phyloP scores from a whole-genome alignment of 2,329 filamentous ascomycete species.

The Rutstroemia sp. region DNA sequence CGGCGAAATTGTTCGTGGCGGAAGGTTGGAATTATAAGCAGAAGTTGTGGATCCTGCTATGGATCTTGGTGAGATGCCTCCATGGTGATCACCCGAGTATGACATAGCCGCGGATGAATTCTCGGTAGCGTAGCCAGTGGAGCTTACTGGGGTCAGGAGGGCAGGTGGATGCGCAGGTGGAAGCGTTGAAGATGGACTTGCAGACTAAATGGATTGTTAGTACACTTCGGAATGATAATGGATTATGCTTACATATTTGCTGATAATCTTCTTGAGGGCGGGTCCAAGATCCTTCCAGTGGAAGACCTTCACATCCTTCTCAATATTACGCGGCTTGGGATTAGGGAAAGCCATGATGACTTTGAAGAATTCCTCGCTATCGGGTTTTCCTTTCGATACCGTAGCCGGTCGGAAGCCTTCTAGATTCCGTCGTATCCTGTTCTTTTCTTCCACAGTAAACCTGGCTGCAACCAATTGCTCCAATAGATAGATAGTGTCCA shows the following conservation, averaged over 20 bases:
- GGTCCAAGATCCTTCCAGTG: slow-evolving; percentile 84
- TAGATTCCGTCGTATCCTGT: slow-evolving; percentile 89
- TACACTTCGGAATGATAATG: not conserved
- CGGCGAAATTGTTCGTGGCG: slow-evolving; percentile 24
- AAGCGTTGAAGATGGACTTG: slow-evolving; percentile 28
- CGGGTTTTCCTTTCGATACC: slow-evolving; percentile 84
- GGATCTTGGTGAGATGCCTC: slow-evolving; percentile 26
- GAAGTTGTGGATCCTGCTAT: slow-evolving; percentile 25
- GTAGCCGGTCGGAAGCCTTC: slow-evolving; percentile 91
- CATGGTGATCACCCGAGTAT: slow-evolving; percentile 26
- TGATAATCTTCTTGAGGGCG: slow-evolving; percentile 95
- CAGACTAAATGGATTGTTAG: slow-evolving; percentile 24
- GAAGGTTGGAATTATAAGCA: slow-evolving; percentile 20
- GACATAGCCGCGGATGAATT: slow-evolving; percentile 22
- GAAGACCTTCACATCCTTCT: slow-evolving; percentile 99
- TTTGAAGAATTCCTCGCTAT: slow-evolving; percentile 97
- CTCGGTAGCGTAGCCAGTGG: slow-evolving; percentile 27
- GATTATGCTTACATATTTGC: slow-evolving; percentile 64
- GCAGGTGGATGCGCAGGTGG: slow-evolving; percentile 20
- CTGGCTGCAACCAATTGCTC: slow-evolving; percentile 80
- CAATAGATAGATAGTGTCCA: slow-evolving; percentile 92
- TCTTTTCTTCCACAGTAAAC: slow-evolving; percentile 97
- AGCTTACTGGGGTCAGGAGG: slow-evolving; percentile 28
- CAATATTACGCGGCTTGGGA: slow-evolving; percentile 94
- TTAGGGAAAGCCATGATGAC: slow-evolving; percentile 96